Percentiles rank a stretch among this genome's conserved stretches.
phyloP scores from a whole-genome alignment of 108 stramenopile genomes.

The Aurantiochytrium sp. region DNA sequence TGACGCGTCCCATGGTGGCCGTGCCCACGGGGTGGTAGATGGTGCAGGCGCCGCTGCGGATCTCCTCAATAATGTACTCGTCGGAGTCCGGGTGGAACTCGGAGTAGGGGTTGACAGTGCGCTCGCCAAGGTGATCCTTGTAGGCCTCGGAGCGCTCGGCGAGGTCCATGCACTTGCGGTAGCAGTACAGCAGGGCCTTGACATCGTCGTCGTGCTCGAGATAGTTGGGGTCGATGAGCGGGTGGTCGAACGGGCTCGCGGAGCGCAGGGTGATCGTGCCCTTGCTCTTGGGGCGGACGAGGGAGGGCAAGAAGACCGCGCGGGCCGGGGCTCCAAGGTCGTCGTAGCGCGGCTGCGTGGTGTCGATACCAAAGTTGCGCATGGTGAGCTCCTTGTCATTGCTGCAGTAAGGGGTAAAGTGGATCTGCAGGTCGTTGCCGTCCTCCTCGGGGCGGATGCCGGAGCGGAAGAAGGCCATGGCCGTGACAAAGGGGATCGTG shows the following conservation, averaged over 20 bases:
- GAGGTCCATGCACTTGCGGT: not conserved
- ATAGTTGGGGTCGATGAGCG: not conserved
- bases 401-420: not conserved
- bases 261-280: not conserved
- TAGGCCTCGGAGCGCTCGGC: not conserved
- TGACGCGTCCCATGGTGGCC: not conserved
- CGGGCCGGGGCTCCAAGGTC: not conserved
- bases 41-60: not conserved
- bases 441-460: conserved; percentile 15
- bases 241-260: not conserved
- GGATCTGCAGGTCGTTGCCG: conserved; percentile 26
- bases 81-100: conserved; percentile 12
- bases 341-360: not conserved
- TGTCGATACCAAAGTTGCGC: conserved; percentile 2
- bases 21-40: not conserved
- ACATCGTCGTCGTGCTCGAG: not conserved
- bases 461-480: conserved; percentile 20
- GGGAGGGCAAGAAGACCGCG: not conserved
- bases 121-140: not conserved
- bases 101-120: not conserved
- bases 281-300: conserved; percentile 1
- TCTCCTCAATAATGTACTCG: conserved; percentile 25
- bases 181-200: not conserved
- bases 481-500: not conserved
- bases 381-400: not conserved